These are phyloP conservation scores for Marasmius oreades DNA, from an alignment of 1,284 basidiomycete genomes.

Conservation along the genomic window DNA sequence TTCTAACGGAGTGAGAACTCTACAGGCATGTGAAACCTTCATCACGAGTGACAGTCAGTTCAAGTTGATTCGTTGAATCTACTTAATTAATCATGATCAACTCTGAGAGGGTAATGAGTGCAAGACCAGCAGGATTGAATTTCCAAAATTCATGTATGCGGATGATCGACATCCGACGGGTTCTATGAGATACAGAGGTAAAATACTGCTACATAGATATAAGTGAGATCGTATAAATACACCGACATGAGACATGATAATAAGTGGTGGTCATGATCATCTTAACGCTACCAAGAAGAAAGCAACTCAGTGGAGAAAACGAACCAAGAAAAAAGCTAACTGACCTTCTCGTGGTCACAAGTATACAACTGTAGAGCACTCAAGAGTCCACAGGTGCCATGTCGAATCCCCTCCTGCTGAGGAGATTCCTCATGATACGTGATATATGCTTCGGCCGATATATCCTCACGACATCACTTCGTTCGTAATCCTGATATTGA, in stretches of 20 bases:
- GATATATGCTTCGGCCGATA: background rate
- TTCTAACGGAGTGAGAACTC: background rate
- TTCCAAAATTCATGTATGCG: too few species aligned
- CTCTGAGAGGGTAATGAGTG: too few species aligned
- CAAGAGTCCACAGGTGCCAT: background rate
- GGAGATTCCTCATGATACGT: background rate
- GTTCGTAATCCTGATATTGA: background rate
- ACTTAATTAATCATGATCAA: too few species aligned
- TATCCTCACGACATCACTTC: background rate
- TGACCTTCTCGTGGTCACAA: background rate
- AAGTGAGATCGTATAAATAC: background rate
- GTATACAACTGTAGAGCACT: background rate
- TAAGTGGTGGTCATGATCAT: background rate
- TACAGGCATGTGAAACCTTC: too few species aligned
- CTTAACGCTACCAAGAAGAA: background rate
- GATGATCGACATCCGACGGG: too few species aligned
- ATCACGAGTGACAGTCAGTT: background rate
- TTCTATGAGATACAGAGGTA: background rate
- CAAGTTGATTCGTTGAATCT: too few species aligned
- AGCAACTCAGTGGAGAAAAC: background rate
- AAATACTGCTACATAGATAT: background rate
- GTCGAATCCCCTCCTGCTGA: background rate
- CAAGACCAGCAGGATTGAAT: too few species aligned
- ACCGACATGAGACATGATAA: background rate
- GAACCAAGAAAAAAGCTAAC: background rate